These are phyloP conservation scores for Colletotrichum sp. DNA, from an alignment of 2,329 filamentous ascomycete species.

Conservation along the genomic window DNA sequence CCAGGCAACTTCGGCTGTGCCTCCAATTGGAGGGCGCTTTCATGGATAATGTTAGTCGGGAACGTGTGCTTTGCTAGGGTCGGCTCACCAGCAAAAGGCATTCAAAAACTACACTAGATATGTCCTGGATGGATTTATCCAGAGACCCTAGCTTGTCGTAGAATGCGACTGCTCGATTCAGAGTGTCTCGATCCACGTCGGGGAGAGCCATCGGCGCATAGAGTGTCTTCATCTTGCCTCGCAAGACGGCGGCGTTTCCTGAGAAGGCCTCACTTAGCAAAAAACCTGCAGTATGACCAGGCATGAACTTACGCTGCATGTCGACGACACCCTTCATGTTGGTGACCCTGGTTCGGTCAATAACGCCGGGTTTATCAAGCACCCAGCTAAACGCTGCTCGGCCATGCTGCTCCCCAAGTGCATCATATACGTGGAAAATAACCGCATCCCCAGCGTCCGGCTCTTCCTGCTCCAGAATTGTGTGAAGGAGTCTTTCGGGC, in stretches of 20 bases:
- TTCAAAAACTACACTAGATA: neutral
- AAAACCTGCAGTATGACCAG: too few relatives aligned
- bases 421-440: conserved; percentile 4
- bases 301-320: neutral
- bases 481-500: neutral
- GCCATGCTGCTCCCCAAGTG: neutral
- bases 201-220: conserved; percentile 8
- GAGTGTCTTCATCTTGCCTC: conserved; percentile 9
- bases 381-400: neutral
- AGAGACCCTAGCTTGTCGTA: neutral
- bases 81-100: neutral
- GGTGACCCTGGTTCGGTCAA: conserved; percentile 1
- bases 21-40: neutral
- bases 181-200: neutral
- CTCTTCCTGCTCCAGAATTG: neutral
- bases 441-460: neutral
- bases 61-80: neutral
- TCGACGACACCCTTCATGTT: conserved; percentile 8
- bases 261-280: neutral
- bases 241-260: neutral
- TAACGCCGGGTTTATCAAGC: neutral
- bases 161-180: neutral
- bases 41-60: neutral
- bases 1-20: conserved; percentile 1
- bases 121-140: neutral